Evolutionary conservation across 495 filamentous ascomycete species (phyloP).

Genomic region (Saxispiralis lemnorum): DNA sequence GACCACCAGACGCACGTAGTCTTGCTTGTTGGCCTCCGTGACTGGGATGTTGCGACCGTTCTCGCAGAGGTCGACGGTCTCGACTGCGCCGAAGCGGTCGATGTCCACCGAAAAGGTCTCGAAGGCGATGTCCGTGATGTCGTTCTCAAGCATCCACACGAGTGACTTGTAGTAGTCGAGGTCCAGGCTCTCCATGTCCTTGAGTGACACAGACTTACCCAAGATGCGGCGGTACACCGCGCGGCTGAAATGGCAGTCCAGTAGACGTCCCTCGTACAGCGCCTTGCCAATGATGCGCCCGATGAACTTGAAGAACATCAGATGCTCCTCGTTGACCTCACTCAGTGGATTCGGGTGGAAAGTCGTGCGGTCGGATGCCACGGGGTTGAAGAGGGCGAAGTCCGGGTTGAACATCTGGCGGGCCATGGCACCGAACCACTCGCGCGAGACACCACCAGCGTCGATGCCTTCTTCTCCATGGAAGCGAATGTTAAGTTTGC

Average conservation of each 20-base stretch:
- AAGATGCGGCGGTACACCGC: constrained; percentile 97
- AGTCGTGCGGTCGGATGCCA: constrained; percentile 93
- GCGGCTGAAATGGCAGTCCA: constrained; percentile 97
- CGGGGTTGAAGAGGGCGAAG: constrained; percentile 88
- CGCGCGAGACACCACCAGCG: constrained; percentile 89
- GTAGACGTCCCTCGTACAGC: constrained; percentile 83
- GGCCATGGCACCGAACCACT: constrained; percentile 98
- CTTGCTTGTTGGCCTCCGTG: constrained; percentile 95
- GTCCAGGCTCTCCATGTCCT: constrained; percentile 98
- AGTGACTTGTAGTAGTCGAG: constrained; percentile 99
- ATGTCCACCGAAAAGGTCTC: constrained; percentile 90
- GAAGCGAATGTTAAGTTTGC: constrained; percentile 94
- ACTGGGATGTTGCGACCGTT: constrained; percentile 84
- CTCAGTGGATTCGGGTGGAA: constrained; percentile 95
- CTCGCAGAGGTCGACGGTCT: constrained; percentile 69
- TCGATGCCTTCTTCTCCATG: constrained; percentile 95
- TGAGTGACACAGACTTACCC: constrained; percentile 83
- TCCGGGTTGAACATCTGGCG: constrained; percentile 98
- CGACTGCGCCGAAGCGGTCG: constrained; percentile 76
- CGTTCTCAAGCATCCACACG: constrained; percentile 94
- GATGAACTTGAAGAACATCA: constrained; percentile 99
- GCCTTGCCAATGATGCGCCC: constrained; percentile 97
- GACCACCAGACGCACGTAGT: constrained; percentile 86
- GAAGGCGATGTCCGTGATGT: constrained; percentile 97
- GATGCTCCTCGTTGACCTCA: constrained; percentile 83